Conservation (phyloP, 495 filamentous ascomycete genomes). For the Lophium mytilinum region DNA sequence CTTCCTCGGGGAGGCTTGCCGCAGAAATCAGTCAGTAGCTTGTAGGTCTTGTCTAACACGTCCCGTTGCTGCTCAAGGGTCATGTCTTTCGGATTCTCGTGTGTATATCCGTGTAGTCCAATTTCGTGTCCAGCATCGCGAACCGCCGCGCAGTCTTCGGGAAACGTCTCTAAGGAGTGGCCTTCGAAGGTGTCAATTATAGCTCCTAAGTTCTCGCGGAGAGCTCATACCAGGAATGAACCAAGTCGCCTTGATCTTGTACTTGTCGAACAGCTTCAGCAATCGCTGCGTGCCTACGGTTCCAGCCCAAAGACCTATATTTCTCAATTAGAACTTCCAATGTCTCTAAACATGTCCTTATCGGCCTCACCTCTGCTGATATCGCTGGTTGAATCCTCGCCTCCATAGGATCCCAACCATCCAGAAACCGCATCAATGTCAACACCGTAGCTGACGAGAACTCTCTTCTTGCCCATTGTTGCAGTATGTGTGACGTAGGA, state of each 20-base stretch:
- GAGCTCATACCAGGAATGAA: constrained; percentile 52
- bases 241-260: constrained; percentile 76
- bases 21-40: constrained; percentile 62
- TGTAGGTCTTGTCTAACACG: constrained; percentile 69
- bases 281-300: constrained; percentile 63
- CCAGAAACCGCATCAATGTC: constrained; percentile 66
- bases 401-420: constrained; percentile 67
- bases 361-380: constrained; percentile 50
- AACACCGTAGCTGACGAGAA: constrained; percentile 48
- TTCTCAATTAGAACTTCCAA: constrained; percentile 8
- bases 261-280: constrained; percentile 67
- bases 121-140: constrained; percentile 75
- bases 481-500: background rate
- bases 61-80: constrained; percentile 64
- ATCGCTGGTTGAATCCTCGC: constrained; percentile 60
- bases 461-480: constrained; percentile 53
- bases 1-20: constrained; percentile 61
- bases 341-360: background rate
- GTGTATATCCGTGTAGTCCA: constrained; percentile 53
- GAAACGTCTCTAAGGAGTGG: constrained; percentile 71
- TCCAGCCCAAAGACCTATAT: constrained; percentile 59
- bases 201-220: background rate
- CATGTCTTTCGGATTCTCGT: constrained; percentile 70
- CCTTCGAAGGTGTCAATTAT: constrained; percentile 30
- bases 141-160: constrained; percentile 64